A percentile compares a stretch with the other conserved stretches of the same genome.
Conservation (phyloP, 2,329 filamentous ascomycete genomes). For the Annulohypoxylon truncatum region DNA sequence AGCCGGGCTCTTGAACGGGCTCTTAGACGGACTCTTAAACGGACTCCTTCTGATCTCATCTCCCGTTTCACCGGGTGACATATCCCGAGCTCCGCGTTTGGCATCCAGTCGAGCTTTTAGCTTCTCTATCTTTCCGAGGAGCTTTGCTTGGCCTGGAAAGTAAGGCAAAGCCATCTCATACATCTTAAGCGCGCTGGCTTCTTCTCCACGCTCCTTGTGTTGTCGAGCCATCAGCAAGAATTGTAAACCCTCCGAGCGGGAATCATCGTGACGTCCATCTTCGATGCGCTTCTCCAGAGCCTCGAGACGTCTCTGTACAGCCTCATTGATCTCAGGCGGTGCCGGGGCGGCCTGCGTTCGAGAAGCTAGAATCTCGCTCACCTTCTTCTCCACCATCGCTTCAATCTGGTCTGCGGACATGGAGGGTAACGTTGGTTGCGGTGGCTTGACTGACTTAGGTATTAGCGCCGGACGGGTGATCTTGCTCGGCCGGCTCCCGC, state of each 20-base stretch:
- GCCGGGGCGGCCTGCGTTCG: conserved; percentile 67
- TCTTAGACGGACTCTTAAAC: conserved; percentile 29
- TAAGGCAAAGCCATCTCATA: conserved; percentile 86
- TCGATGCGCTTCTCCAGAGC: conserved; percentile 89
- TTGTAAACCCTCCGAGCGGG: conserved; percentile 82
- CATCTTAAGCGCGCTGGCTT: conserved; percentile 81
- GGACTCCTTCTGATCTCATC: conserved; percentile 16
- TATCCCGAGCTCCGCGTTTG: conserved; percentile 39
- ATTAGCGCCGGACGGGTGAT: conserved; percentile 42
- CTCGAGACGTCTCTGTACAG: conserved; percentile 83
- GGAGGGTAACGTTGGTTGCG: conserved; percentile 39
- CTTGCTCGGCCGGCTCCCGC: conserved; percentile 48
- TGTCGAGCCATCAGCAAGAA: conserved; percentile 92
- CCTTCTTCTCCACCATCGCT: conserved; percentile 90
- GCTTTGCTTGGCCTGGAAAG: conserved; percentile 87
- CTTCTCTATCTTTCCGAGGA: conserved; percentile 75
- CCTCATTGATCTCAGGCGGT: conserved; percentile 72
- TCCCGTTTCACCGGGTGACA: conserved; percentile 21
- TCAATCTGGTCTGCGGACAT: conserved; percentile 83
- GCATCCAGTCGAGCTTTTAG: conserved; percentile 64
- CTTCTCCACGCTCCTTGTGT: conserved; percentile 85
- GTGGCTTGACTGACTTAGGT: conserved; percentile 36
- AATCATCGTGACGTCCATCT: conserved; percentile 73
- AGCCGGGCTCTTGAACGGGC: neutral
- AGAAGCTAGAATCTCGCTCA: conserved; percentile 88